Evolutionary conservation across 2,329 filamentous ascomycete species (phyloP).

Genomic region (Thielaviopsis punctulata): DNA sequence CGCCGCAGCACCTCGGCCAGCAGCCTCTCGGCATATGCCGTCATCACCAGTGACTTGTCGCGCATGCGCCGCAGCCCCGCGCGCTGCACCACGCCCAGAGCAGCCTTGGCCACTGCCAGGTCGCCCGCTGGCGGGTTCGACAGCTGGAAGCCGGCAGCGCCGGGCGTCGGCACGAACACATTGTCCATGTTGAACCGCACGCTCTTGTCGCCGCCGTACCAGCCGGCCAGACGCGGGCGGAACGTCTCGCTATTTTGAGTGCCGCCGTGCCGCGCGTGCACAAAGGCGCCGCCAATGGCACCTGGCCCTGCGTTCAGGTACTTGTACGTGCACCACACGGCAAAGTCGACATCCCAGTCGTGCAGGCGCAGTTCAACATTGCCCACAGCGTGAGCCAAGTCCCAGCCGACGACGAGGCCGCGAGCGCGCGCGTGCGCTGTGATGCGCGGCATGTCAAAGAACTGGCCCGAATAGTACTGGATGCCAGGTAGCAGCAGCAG

Average conservation of each 20-base stretch:
- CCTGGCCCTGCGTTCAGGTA: conserved; percentile 81
- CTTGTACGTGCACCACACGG: conserved; percentile 88
- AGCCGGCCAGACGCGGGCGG: conserved; percentile 54
- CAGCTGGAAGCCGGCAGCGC: conserved; percentile 66
- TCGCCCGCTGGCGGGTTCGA: conserved; percentile 69
- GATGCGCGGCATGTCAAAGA: conserved; percentile 67
- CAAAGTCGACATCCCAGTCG: conserved; percentile 84
- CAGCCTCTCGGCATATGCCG: conserved; percentile 57
- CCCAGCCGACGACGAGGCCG: conserved; percentile 66
- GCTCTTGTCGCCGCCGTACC: conserved; percentile 70
- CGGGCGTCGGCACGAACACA: conserved; percentile 56
- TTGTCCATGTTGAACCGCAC: conserved; percentile 74
- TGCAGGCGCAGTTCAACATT: conserved; percentile 71
- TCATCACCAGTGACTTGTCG: conserved; percentile 54
- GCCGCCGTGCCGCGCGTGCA: conserved; percentile 55
- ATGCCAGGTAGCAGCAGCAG: conserved; percentile 69
- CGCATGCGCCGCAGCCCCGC: conserved; percentile 54
- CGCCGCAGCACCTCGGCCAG: conserved; percentile 23
- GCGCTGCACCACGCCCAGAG: conserved; percentile 55
- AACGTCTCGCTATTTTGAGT: conserved; percentile 28
- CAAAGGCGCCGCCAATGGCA: conserved; percentile 61
- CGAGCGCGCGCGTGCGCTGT: conserved; percentile 57
- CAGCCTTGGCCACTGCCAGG: conserved; percentile 54
- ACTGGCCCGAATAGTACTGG: conserved; percentile 82
- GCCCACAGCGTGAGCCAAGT: conserved; percentile 71